phyloP scores from a whole-genome alignment of 192 early-diverging fungal genomes.

The Geranomyces variabilis region DNA sequence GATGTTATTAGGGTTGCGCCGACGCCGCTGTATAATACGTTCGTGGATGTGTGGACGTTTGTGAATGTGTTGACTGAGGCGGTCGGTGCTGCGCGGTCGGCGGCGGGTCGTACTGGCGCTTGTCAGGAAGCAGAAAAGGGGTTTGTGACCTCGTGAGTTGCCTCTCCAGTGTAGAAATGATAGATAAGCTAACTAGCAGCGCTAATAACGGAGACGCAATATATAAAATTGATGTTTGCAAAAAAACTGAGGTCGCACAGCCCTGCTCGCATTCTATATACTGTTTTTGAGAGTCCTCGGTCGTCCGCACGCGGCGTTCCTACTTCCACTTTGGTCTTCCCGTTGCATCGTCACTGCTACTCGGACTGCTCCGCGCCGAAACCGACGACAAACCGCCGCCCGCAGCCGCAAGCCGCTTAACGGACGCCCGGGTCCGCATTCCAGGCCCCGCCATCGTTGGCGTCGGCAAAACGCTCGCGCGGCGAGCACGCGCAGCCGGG shows the following conservation, averaged over 20 bases:
- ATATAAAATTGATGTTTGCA: too few relatives aligned
- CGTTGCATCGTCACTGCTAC: neutral
- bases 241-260: too few relatives aligned
- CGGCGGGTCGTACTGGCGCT: too few relatives aligned
- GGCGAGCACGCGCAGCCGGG: neutral
- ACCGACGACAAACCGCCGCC: neutral
- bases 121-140: neutral
- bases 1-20: constrained; percentile 91
- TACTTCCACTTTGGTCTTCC: constrained; percentile 2
- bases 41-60: constrained; percentile 75
- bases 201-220: too few relatives aligned
- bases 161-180: too few relatives aligned
- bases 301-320: too few relatives aligned
- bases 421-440: neutral
- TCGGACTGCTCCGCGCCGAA: neutral
- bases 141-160: neutral
- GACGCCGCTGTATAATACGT: constrained; percentile 87
- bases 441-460: neutral
- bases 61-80: constrained; percentile 57
- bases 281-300: too few relatives aligned
- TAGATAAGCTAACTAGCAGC: too few relatives aligned
- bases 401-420: neutral
- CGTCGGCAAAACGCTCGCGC: constrained; percentile 1
- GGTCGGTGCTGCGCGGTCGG: neutral
- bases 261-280: too few relatives aligned